Base-by-base conservation (phyloP, 2,329 filamentous ascomycete genomes). In the Fusarium drepaniforme region DNA sequence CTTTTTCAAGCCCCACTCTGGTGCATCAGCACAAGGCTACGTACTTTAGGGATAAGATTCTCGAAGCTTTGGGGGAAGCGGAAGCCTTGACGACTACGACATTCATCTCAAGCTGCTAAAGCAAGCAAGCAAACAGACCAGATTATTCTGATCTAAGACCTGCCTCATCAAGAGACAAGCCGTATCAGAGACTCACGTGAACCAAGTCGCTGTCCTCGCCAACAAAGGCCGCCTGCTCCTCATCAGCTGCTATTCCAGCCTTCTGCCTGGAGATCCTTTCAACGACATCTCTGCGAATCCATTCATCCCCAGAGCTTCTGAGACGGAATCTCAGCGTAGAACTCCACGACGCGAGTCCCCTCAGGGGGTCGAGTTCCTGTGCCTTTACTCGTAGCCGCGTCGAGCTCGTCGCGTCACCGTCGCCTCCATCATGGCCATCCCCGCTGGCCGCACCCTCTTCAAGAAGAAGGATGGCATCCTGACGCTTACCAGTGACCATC, bases 391-490 rank as follows among this genome's bases (percentile, higher is more conserved):
- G 60, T 64, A 64, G 62, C 18, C 42, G 40, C 33, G 46, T 37
- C 25, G 8, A 42, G 15, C 23, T 21, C 35, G 16, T 59, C 65
- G 44, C 46, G 38, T 65, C 51, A 30, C 37, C 58, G 5, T 64
- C 64, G 23, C 35, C 23, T 33, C 42, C 68, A 78, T 64, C 56
- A 92, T 93, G 91, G 85, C 89, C 33, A 83, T 88, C 72, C 91
- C 90, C 63, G 89, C 87, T 77, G 94, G 92, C 70, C 90, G 89
- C 73, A 92, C 93, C 63, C 88, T 92, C 68, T 98, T 97, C 89
- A 98, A 98, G 86, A 99, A 98, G 88, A 97, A 97, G 84, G 94
- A 98, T 87, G 97, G 97, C 82, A 90, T 90, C 71, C 86, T 99
- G 79, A 90, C 91, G 30, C 88, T 98, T 77, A 91, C 93, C 18